Percentiles rank a stretch among this genome's conserved stretches.
phyloP scores from a whole-genome alignment of 441 rosid genomes.

The Populus tomentosa region DNA sequence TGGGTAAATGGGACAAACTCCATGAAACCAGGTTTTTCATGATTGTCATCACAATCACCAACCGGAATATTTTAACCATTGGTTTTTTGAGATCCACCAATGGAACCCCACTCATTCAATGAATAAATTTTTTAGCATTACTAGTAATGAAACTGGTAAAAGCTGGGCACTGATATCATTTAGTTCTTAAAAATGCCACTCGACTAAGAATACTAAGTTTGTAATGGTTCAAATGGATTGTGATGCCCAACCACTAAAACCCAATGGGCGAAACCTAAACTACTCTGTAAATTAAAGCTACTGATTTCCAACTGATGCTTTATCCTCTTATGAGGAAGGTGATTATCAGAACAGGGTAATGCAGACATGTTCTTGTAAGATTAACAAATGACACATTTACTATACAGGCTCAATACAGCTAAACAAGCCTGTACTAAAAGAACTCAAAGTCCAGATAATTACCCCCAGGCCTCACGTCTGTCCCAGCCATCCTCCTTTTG shows the following conservation, averaged over 20 bases:
- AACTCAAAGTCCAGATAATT: slow-evolving; percentile 97
- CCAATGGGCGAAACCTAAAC: slow-evolving; percentile 3
- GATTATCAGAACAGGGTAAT: slow-evolving; percentile 18
- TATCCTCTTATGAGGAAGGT: slow-evolving; percentile 13
- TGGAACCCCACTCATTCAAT: background rate
- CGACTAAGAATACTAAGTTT: background rate
- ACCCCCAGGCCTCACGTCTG: slow-evolving; percentile 73
- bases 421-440: slow-evolving; percentile 45
- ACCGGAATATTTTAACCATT: background rate
- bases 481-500: slow-evolving; percentile 57
- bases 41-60: background rate
- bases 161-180: background rate
- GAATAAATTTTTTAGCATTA: background rate
- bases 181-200: background rate
- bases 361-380: slow-evolving; percentile 17
- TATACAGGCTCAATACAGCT: slow-evolving; percentile 12
- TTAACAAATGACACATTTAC: slow-evolving; percentile 21
- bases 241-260: background rate
- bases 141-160: background rate
- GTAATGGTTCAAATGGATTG: background rate
- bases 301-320: slow-evolving; percentile 20
- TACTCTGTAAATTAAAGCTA: slow-evolving; percentile 13
- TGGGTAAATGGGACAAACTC: background rate
- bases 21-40: background rate
- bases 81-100: background rate